These are phyloP conservation scores for Naematelia aurantialba DNA, from an alignment of 768 basidiomycete species.

Conservation along the genomic window DNA sequence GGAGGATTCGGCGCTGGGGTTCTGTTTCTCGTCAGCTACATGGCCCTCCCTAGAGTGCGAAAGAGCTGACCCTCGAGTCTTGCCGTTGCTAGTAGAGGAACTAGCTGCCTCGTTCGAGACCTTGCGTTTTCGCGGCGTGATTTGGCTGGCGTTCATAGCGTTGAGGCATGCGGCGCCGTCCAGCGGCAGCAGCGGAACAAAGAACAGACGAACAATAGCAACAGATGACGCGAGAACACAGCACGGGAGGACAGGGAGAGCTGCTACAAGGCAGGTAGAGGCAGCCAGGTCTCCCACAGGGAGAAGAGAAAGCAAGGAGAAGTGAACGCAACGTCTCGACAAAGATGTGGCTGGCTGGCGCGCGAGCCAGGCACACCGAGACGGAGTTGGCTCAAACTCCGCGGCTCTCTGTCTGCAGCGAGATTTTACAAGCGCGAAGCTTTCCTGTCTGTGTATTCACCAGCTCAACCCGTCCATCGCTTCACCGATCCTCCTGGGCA, in stretches of 20 bases:
- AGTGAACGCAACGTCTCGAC: neutral
- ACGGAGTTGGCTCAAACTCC: neutral
- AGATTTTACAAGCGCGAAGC: neutral
- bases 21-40: conserved; percentile 10
- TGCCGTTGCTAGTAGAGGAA: conserved; percentile 13
- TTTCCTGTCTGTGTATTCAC: neutral
- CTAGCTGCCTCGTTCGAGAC: conserved; percentile 10
- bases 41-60: too few relatives aligned
- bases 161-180: neutral
- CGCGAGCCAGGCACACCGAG: neutral
- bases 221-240: neutral
- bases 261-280: neutral
- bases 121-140: conserved; percentile 35
- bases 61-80: conserved; percentile 24
- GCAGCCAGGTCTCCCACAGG: neutral
- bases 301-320: neutral
- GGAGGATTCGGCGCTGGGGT: conserved; percentile 46
- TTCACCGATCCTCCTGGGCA: neutral
- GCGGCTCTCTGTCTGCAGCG: neutral
- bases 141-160: conserved; percentile 9
- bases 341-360: neutral
- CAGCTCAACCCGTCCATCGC: neutral
- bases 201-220: neutral
- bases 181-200: neutral
- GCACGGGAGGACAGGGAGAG: neutral